These are phyloP conservation scores for Lentinus brumalis DNA, from an alignment of 768 basidiomycete genomes.

Conservation along the genomic window DNA sequence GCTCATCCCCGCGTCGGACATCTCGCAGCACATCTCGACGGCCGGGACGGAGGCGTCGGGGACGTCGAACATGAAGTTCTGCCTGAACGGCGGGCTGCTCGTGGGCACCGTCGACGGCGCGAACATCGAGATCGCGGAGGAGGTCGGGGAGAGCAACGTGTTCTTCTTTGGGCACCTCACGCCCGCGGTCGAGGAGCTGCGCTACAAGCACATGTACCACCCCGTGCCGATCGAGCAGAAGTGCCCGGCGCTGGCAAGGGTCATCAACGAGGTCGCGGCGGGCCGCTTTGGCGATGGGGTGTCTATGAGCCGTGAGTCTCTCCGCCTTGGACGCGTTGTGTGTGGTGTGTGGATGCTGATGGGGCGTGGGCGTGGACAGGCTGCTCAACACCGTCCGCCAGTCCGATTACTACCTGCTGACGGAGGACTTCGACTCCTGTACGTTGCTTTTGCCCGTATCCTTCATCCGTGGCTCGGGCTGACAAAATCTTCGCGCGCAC, in stretches of 20 bases:
- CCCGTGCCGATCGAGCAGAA: conserved; percentile 80
- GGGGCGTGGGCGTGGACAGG: conserved; percentile 32
- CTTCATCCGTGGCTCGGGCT: no score
- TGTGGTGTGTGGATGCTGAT: no score
- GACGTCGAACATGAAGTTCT: conserved; percentile 89
- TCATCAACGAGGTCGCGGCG: conserved; percentile 71
- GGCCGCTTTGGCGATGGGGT: conserved; percentile 80
- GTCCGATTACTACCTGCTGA: conserved; percentile 77
- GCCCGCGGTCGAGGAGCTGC: conserved; percentile 83
- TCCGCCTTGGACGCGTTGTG: conserved; percentile 1
- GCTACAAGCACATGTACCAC: conserved; percentile 85
- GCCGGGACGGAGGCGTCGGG: conserved; percentile 92
- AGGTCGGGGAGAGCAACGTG: conserved; percentile 90
- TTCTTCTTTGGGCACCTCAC: conserved; percentile 93
- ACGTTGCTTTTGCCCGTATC: conserved; percentile 27
- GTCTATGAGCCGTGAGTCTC: conserved; percentile 85
- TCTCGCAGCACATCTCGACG: conserved; percentile 96
- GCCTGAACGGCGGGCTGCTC: conserved; percentile 86
- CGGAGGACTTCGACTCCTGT: conserved; percentile 96
- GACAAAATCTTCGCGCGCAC: conserved; percentile 4
- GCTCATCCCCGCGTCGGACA: conserved; percentile 89
- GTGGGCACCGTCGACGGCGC: conserved; percentile 94
- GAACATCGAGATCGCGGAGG: conserved; percentile 95
- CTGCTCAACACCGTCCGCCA: conserved; percentile 76
- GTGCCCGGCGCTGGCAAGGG: conserved; percentile 78